Percentiles rank a stretch among this genome's conserved stretches.
Evolutionary conservation across 2,329 filamentous ascomycete genomes (phyloP).

Genomic region (Lasiodiplodia gonubiensis): DNA sequence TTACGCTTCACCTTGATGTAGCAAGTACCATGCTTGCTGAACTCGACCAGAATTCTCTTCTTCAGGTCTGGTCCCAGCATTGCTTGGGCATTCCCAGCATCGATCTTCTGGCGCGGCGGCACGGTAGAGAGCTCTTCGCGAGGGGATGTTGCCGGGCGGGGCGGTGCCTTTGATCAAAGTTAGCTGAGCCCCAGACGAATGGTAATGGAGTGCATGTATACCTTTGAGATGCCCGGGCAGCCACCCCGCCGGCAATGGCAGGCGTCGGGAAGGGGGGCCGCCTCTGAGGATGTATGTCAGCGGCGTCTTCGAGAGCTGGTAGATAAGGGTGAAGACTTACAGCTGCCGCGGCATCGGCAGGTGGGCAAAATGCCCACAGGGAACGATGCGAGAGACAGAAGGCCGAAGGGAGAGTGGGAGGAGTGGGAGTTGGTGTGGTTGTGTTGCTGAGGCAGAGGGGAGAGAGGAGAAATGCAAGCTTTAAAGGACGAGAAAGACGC

Average conservation of each 20-base stretch:
- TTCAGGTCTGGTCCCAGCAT: too few species aligned
- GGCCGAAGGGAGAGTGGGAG: too few species aligned
- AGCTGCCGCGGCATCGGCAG: not conserved
- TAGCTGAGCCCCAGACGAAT: not conserved
- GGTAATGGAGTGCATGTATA: not conserved
- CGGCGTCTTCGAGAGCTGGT: not conserved
- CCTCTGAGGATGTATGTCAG: not conserved
- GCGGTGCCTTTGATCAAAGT: not conserved
- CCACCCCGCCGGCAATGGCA: not conserved
- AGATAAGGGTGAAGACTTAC: not conserved
- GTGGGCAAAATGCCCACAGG: too few species aligned
- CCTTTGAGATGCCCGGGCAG: not conserved
- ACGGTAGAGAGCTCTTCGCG: too few species aligned
- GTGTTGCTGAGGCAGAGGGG: too few species aligned
- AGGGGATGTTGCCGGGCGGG: too few species aligned
- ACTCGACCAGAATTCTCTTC: not conserved
- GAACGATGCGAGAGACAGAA: too few species aligned
- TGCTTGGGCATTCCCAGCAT: too few species aligned
- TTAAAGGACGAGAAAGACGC: not conserved
- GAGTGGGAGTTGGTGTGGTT: too few species aligned
- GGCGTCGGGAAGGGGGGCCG: not conserved
- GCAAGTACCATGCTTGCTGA: constrained; percentile 12
- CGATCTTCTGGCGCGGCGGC: too few species aligned
- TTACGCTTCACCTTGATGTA: constrained; percentile 23
- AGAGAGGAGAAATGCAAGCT: not conserved